Base-by-base conservation (phyloP, 257 asterid species). In the Henckelia pumila region DNA sequence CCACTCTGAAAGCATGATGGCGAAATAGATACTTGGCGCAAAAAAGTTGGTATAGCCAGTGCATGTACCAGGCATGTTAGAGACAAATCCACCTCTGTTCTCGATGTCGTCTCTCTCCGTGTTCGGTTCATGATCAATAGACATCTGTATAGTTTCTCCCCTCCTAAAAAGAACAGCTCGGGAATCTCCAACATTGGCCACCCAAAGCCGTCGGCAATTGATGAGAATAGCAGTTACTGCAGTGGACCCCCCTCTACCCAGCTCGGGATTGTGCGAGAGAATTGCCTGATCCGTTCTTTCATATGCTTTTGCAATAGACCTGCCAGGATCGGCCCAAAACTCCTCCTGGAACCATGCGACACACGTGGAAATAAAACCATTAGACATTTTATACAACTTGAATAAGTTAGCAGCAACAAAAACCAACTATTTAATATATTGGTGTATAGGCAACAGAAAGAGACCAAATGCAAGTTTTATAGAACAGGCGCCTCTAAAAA, bases 61-160 rank as follows among this genome's bases (percentile, higher is more conserved):
- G n/a, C n/a, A n/a, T n/a, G n/a, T n/a, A 92, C 98, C 98, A 77
- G 98, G 98, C 93, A 92, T 82, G 80, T 89, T 92, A 10, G 98
- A 88, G 78, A 92, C 98, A 61, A 92, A 44, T 44, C 52, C 52
- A 19, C 52, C 52, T 14, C 7, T 44, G 52, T 44, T 44, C 52
- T 44, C 52, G 63, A 92, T 92, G 77, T 89, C 84, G 20, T 83
- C 86, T 5, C 98, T 82, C 75, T 92, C 98, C 0, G 86, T 84
- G 71, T 89, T 85, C 60, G 98, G 98, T 70, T 92, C 98, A 14
- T 92, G 98, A 76, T 92, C 98, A 20, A 89, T 66, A 4, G 83
- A 78, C 87, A 92, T 76, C 73, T 89, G 97, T 73, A 86, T 73
- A 14, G 97, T 97, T 59, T 86, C 85, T 21, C 98, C 98, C 71